phyloP scores from a whole-genome alignment of 2,329 filamentous ascomycete species.

The Aspergillus niger region DNA sequence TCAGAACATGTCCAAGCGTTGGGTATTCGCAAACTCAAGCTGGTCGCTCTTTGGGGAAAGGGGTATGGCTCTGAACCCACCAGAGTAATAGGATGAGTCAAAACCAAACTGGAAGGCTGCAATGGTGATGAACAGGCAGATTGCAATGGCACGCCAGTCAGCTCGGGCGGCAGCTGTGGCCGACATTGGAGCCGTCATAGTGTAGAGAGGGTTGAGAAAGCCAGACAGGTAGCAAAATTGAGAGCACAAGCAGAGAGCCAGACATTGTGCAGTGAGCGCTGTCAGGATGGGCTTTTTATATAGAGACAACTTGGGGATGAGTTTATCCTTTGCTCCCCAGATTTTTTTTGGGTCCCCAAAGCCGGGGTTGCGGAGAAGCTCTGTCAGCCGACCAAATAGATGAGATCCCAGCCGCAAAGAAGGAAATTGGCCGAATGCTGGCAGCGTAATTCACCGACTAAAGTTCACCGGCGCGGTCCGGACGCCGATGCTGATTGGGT shows the following conservation, averaged over 20 bases:
- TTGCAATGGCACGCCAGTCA: constrained; percentile 5
- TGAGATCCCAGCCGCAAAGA: not conserved
- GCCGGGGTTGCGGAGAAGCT: constrained; percentile 2
- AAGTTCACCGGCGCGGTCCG: not conserved
- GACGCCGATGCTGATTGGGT: not conserved
- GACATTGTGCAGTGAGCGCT: not conserved
- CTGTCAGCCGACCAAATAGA: not conserved
- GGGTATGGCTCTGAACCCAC: not conserved
- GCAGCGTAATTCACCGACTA: not conserved
- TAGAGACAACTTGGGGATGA: not conserved
- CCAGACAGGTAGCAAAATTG: not conserved
- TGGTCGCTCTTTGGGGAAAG: not conserved
- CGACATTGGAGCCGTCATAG: not conserved
- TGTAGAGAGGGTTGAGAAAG: not conserved
- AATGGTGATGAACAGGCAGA: constrained; percentile 4
- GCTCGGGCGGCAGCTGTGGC: not conserved
- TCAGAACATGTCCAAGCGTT: no score
- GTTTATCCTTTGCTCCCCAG: not conserved
- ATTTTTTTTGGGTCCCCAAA: not conserved
- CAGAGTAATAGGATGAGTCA: constrained; percentile 7
- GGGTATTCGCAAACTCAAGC: no score
- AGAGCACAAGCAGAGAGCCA: not conserved
- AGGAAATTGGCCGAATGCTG: not conserved
- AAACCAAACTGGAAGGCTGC: constrained; percentile 7
- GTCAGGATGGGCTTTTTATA: not conserved